phyloP scores from a whole-genome alignment of 371 early-diverging fungal species.

The Apophysomyces sp. region DNA sequence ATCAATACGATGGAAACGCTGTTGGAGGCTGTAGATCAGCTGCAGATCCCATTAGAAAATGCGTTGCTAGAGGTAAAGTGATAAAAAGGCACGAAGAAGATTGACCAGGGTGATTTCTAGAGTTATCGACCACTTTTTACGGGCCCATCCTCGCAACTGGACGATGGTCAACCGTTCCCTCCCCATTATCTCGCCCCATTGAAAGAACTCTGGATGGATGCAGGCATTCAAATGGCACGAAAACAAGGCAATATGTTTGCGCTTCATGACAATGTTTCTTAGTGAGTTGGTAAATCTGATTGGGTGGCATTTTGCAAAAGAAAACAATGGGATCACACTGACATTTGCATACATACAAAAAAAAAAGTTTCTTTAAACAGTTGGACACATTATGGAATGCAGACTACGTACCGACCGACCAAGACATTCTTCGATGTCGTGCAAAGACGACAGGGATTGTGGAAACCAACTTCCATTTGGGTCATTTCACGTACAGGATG shows the following conservation, averaged over 20 bases:
- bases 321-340: background rate
- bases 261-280: constrained; percentile 75
- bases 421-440: constrained; percentile 74
- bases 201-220: constrained; percentile 65
- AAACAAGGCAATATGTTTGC: constrained; percentile 72
- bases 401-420: constrained; percentile 77
- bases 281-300: constrained; percentile 42
- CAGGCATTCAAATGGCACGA: constrained; percentile 65
- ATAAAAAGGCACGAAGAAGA: constrained; percentile 70
- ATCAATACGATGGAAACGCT: constrained; percentile 82
- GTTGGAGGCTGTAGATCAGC: constrained; percentile 75
- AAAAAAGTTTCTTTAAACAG: constrained; percentile 68
- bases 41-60: constrained; percentile 22
- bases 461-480: constrained; percentile 78
- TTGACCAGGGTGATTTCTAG: constrained; percentile 48
- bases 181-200: constrained; percentile 7
- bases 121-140: constrained; percentile 52
- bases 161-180: constrained; percentile 1
- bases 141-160: background rate
- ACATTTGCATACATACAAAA: background rate
- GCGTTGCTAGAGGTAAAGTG: constrained; percentile 44
- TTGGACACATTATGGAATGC: constrained; percentile 70
- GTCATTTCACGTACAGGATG: constrained; percentile 76
- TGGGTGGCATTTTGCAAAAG: background rate
- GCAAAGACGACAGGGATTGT: constrained; percentile 80